Conservation (phyloP, 2,329 filamentous ascomycete genomes). For the Aspergillus transmontanensis region DNA sequence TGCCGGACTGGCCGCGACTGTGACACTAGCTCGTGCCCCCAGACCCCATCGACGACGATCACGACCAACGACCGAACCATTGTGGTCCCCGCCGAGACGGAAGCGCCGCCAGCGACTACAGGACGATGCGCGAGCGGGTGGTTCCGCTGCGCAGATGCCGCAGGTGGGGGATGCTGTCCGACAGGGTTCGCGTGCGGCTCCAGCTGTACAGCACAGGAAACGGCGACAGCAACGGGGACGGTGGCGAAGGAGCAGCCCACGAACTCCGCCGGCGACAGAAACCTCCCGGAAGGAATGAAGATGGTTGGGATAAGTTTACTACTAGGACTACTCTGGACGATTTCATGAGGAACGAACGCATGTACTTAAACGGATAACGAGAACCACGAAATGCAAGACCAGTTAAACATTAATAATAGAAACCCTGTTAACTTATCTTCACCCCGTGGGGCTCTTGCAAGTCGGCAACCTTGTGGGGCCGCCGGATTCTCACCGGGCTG, state of each 20-base stretch:
- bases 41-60: slow-evolving; percentile 67
- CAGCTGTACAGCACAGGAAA: slow-evolving; percentile 65
- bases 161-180: slow-evolving; percentile 82
- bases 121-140: slow-evolving; percentile 74
- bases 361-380: not conserved
- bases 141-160: slow-evolving; percentile 68
- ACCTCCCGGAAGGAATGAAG: slow-evolving; percentile 4
- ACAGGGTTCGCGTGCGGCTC: slow-evolving; percentile 72
- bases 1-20: slow-evolving; percentile 88
- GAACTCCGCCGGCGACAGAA: slow-evolving; percentile 15
- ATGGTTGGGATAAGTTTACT: slow-evolving; percentile 12
- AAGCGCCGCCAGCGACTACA: slow-evolving; percentile 32
- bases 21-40: slow-evolving; percentile 75
- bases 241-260: slow-evolving; percentile 42
- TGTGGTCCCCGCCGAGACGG: slow-evolving; percentile 59
- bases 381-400: not conserved
- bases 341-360: not conserved
- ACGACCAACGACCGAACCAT: slow-evolving; percentile 68
- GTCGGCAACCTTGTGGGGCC: slow-evolving; percentile 5
- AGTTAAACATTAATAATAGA: not conserved
- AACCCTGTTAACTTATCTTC: not conserved
- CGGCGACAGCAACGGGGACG: slow-evolving; percentile 57
- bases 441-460: slow-evolving; percentile 9
- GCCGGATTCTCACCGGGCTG: not conserved
- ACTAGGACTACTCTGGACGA: slow-evolving; percentile 12